phyloP scores from a whole-genome alignment of 306 rosid genomes.

The Medicago arabica region DNA sequence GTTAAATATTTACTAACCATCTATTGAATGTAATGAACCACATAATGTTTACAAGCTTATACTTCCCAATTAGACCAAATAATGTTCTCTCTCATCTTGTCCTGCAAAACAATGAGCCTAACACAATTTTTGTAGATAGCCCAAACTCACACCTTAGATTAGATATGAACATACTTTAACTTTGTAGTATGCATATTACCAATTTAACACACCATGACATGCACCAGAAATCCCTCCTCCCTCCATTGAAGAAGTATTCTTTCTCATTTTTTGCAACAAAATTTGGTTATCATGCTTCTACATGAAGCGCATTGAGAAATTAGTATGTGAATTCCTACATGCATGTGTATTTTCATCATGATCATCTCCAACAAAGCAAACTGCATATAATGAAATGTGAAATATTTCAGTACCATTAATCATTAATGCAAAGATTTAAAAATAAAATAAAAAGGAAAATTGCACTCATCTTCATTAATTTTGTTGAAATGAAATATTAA shows the following conservation, averaged over 20 bases:
- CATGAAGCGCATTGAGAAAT: slow-evolving; percentile 5
- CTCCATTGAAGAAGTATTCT: too few relatives aligned
- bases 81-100: background rate
- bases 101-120: background rate
- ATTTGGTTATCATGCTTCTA: slow-evolving; percentile 33
- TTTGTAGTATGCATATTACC: background rate
- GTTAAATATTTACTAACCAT: too few relatives aligned
- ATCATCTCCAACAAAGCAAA: slow-evolving; percentile 31
- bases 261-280: too few relatives aligned
- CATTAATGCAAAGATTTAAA: background rate
- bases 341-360: slow-evolving; percentile 35
- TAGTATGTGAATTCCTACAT: slow-evolving; percentile 8
- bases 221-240: background rate
- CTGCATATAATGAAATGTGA: slow-evolving; percentile 40
- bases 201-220: background rate
- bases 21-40: too few relatives aligned
- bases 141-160: background rate
- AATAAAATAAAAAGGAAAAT: too few relatives aligned
- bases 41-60: background rate
- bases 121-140: background rate
- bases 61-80: background rate
- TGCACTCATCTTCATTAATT: background rate
- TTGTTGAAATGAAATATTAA: background rate
- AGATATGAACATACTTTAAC: background rate
- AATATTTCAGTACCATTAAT: background rate